Evolutionary conservation across 192 early-diverging fungal species (phyloP).

Genomic region (Spizellomyces punctatus): DNA sequence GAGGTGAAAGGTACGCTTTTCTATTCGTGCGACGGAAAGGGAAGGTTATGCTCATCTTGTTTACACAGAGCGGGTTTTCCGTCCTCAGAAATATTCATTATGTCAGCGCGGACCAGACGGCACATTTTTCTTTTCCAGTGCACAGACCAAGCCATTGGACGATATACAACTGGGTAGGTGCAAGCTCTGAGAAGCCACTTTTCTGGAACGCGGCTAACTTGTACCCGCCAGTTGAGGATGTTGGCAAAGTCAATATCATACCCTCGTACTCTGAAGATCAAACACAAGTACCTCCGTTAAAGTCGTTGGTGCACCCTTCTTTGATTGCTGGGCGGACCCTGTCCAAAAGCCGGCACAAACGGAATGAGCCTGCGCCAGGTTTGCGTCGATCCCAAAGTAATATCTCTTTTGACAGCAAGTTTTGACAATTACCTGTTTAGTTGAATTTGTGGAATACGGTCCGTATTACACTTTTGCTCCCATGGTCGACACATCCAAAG

Average conservation of each 20-base stretch:
- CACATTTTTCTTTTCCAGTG: conserved; percentile 15
- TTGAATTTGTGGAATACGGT: conserved; percentile 27
- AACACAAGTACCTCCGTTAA: neutral
- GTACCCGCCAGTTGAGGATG: conserved; percentile 12
- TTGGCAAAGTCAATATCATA: conserved; percentile 16
- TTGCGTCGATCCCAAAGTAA: too few species aligned
- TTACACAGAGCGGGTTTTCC: neutral
- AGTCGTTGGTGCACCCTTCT: conserved; percentile 1
- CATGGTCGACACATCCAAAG: conserved; percentile 1
- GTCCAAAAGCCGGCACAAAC: neutral
- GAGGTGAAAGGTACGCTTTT: neutral
- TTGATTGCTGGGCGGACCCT: neutral
- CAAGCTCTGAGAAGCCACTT: neutral
- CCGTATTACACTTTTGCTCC: conserved; percentile 27
- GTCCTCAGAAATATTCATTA: conserved; percentile 15
- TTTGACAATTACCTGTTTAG: neutral
- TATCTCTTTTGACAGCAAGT: neutral
- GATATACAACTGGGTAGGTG: conserved; percentile 18
- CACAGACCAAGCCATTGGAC: conserved; percentile 11
- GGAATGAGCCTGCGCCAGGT: neutral
- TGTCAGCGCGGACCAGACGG: conserved; percentile 19
- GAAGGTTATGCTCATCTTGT: too few species aligned
- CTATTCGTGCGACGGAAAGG: too few species aligned
- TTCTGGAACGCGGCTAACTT: neutral
- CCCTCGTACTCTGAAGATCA: conserved; percentile 7